Conservation (phyloP, 768 basidiomycete species). For the Lentinula guzmanii region DNA sequence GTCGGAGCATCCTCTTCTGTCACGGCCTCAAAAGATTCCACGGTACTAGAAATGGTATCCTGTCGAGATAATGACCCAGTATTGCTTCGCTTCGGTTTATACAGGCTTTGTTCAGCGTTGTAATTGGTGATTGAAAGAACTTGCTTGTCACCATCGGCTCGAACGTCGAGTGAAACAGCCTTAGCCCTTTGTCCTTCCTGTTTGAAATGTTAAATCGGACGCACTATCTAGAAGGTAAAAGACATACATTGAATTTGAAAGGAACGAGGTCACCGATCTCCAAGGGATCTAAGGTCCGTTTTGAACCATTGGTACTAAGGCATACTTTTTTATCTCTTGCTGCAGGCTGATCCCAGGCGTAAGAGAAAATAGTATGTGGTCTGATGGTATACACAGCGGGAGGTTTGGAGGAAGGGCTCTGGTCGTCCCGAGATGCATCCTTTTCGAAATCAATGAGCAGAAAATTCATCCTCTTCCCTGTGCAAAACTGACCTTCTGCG, state of each 20-base stretch:
- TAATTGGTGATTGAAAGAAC: conserved; percentile 85
- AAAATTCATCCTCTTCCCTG: conserved; percentile 11
- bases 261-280: conserved; percentile 92
- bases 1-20: conserved; percentile 65
- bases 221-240: background rate
- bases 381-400: conserved; percentile 49
- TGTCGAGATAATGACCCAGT: conserved; percentile 47
- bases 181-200: conserved; percentile 53
- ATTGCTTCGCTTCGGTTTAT: conserved; percentile 64
- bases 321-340: conserved; percentile 74
- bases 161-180: conserved; percentile 84
- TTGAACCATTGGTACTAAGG: conserved; percentile 54
- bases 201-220: background rate
- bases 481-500: conserved; percentile 57
- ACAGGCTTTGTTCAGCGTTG: conserved; percentile 77
- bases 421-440: conserved; percentile 38
- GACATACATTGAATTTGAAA: conserved; percentile 73
- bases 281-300: conserved; percentile 79
- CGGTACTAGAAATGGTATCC: conserved; percentile 63
- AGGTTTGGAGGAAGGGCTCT: conserved; percentile 27
- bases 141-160: conserved; percentile 83
- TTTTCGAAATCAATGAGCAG: conserved; percentile 19
- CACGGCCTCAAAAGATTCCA: conserved; percentile 82
- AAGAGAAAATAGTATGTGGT: conserved; percentile 50
- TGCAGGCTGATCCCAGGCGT: conserved; percentile 94